Conservation (phyloP, 495 filamentous ascomycete genomes). For the Penicillium arizonense region DNA sequence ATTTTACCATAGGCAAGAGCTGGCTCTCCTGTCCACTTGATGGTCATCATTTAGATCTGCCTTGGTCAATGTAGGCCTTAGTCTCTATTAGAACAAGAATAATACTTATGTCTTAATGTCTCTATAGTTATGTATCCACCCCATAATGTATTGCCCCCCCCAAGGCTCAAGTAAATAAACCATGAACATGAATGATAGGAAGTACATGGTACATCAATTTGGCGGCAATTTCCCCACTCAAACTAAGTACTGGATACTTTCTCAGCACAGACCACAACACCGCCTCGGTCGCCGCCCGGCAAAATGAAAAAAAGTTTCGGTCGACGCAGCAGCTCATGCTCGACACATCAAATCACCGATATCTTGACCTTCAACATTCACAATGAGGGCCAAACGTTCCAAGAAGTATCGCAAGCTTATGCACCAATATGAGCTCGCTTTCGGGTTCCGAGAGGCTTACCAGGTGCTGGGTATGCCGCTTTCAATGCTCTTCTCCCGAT, state of each 20-base stretch:
- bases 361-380: slow-evolving; percentile 22
- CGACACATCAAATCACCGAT: slow-evolving; percentile 15
- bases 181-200: not conserved
- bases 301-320: slow-evolving; percentile 47
- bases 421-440: slow-evolving; percentile 80
- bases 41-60: no score
- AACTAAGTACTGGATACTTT: slow-evolving; percentile 1
- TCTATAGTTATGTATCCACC: not conserved
- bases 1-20: no score
- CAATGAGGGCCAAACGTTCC: slow-evolving; percentile 86
- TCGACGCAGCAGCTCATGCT: slow-evolving; percentile 10
- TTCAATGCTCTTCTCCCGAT: not conserved
- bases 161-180: no score
- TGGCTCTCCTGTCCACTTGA: no score
- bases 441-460: slow-evolving; percentile 89
- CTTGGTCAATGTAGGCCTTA: no score
- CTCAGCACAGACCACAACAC: slow-evolving; percentile 31
- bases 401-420: slow-evolving; percentile 98
- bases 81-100: no score
- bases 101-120: not conserved
- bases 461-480: slow-evolving; percentile 70
- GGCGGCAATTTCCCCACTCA: not conserved
- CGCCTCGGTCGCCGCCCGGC: slow-evolving; percentile 37
- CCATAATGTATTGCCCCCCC: not conserved
- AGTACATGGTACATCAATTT: not conserved